Percentiles rank a stretch among this genome's conserved stretches.
phyloP scores from a whole-genome alignment of 192 early-diverging fungal genomes.

The Phlyctochytrium bullatum region DNA sequence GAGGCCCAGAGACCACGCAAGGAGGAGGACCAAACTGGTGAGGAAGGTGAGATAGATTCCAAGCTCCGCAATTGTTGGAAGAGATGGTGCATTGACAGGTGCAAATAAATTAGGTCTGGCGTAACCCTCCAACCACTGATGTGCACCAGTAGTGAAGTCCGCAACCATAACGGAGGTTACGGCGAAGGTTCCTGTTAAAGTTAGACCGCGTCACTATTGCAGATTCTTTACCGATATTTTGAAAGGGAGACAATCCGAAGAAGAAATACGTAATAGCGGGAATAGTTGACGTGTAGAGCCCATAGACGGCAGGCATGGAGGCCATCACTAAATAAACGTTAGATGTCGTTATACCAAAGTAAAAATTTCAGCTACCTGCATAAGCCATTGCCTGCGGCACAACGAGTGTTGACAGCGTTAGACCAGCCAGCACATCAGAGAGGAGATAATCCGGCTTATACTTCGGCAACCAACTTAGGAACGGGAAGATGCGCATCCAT shows the following conservation, averaged over 20 bases:
- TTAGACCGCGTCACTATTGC: not conserved
- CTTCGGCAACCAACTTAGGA: not conserved
- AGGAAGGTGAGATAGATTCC: not conserved
- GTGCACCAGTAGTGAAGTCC: slow-evolving; percentile 5
- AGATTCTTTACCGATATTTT: slow-evolving; percentile 20
- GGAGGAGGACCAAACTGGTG: slow-evolving; percentile 5
- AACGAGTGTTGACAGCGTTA: slow-evolving; percentile 17
- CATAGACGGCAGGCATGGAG: slow-evolving; percentile 21
- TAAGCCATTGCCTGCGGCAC: slow-evolving; percentile 29
- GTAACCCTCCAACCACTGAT: slow-evolving; percentile 3
- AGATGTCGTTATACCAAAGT: not conserved
- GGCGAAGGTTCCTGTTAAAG: slow-evolving; percentile 16
- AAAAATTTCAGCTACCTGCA: slow-evolving; percentile 9
- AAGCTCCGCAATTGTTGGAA: not conserved
- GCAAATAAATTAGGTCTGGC: not conserved
- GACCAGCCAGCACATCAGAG: slow-evolving; percentile 14
- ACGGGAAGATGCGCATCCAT: no score
- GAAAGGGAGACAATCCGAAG: slow-evolving; percentile 15
- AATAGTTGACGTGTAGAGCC: slow-evolving; percentile 21
- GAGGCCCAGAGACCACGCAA: slow-evolving; percentile 9
- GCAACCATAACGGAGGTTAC: slow-evolving; percentile 27
- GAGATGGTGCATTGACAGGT: not conserved
- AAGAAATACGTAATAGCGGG: slow-evolving; percentile 19
- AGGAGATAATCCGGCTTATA: not conserved
- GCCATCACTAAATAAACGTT: slow-evolving; percentile 13